Evolutionary conservation across 371 early-diverging fungal species (phyloP).

Genomic region (Chytridiales sp.): DNA sequence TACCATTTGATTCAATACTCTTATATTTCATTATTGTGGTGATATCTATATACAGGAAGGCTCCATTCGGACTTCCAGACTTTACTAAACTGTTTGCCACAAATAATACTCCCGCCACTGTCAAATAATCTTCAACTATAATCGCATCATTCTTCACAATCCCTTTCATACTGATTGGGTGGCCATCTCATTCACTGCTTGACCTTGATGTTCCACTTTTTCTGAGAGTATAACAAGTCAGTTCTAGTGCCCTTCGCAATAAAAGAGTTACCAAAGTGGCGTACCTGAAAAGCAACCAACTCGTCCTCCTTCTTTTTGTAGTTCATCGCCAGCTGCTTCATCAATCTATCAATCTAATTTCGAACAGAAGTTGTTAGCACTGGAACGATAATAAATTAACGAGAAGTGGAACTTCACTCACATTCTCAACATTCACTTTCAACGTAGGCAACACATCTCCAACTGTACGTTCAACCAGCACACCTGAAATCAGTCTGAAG

Average conservation of each 20-base stretch:
- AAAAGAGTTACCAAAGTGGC: background rate
- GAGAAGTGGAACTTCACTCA: slow-evolving; percentile 38
- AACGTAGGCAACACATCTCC: slow-evolving; percentile 89
- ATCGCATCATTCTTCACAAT: background rate
- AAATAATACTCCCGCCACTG: background rate
- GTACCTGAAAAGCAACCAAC: slow-evolving; percentile 75
- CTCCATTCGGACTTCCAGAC: background rate
- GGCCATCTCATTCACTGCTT: slow-evolving; percentile 7
- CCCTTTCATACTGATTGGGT: background rate
- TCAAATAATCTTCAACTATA: background rate
- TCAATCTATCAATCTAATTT: slow-evolving; percentile 67
- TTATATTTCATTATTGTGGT: background rate
- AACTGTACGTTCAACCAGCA: slow-evolving; percentile 89
- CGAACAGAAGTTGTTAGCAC: background rate
- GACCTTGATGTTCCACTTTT: slow-evolving; percentile 43
- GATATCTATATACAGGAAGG: background rate
- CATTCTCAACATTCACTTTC: slow-evolving; percentile 82
- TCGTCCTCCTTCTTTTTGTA: slow-evolving; percentile 91
- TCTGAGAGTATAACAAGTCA: slow-evolving; percentile 5
- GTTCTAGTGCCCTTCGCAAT: too few relatives aligned
- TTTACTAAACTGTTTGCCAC: background rate
- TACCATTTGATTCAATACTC: background rate
- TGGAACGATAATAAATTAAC: background rate
- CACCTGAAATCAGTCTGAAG: slow-evolving; percentile 90
- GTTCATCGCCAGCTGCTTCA: slow-evolving; percentile 67